Percentiles rank a stretch among this genome's conserved stretches.
phyloP scores from a whole-genome alignment of 768 basidiomycete genomes.

The Dentipellis sp. region DNA sequence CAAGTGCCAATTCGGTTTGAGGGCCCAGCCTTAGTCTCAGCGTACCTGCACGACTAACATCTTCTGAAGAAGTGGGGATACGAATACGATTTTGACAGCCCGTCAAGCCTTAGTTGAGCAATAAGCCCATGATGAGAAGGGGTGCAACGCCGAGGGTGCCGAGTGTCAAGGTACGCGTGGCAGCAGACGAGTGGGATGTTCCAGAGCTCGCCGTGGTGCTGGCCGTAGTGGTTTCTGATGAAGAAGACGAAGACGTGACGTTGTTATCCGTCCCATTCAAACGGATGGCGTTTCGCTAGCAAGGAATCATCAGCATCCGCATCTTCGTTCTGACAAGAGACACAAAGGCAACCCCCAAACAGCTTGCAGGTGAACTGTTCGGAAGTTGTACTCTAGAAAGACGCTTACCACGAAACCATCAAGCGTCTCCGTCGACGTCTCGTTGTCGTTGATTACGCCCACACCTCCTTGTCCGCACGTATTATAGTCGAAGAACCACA shows the following conservation, averaged over 20 bases:
- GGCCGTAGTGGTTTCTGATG: constrained; percentile 7
- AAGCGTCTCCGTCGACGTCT: constrained; percentile 27
- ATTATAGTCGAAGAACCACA: constrained; percentile 54
- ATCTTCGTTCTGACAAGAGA: not conserved
- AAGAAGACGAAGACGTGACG: constrained; percentile 7
- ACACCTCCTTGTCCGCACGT: constrained; percentile 49
- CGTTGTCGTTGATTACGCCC: constrained; percentile 50
- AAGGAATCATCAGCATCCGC: not conserved
- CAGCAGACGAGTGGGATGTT: constrained; percentile 1
- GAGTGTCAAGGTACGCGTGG: not conserved
- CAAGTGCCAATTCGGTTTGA: too few relatives aligned
- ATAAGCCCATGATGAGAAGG: constrained; percentile 5
- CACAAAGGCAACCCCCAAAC: too few relatives aligned
- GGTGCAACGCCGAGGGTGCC: constrained; percentile 4
- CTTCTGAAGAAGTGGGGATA: too few relatives aligned
- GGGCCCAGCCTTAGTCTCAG: too few relatives aligned
- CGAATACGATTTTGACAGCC: too few relatives aligned
- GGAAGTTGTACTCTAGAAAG: not conserved
- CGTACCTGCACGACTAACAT: too few relatives aligned
- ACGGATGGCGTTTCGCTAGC: constrained; percentile 47
- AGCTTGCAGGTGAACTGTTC: not conserved
- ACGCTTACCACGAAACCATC: constrained; percentile 34
- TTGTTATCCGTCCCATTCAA: constrained; percentile 38
- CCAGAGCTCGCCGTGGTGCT: not conserved
- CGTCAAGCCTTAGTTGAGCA: not conserved